Base-by-base conservation (phyloP, 1,139 yeast genomes). In the Kodamaea arcana region DNA sequence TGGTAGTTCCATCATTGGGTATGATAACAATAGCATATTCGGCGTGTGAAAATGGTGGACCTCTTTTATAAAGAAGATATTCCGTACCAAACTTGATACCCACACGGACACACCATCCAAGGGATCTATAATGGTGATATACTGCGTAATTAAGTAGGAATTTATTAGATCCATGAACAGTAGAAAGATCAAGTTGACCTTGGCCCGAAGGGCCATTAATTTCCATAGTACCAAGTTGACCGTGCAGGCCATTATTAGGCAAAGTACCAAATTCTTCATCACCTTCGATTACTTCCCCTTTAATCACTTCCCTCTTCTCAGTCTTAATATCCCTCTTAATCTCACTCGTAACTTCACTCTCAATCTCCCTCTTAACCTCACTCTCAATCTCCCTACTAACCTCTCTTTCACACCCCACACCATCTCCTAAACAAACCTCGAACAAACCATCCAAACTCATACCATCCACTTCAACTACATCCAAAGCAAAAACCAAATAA, bases 41-140 rank as follows among this genome's bases (percentile, higher is more conserved):
- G 0, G 98, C 97, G 55, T 92, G 99, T 31, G 83, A 77, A 54
- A 90, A 88, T 1, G 97, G 97, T 8, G 98, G 98, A 0, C 99
- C 99, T 38, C 92, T 69, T 37, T 82, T 78, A 56, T 92, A 92
- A 6, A 92, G 64, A 14, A 92, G 62, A 57, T 69, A 81, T 47
- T 90, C 95, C 15, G 86, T 75, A 2, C 97, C 96, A 58, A 92
- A 92, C 54, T 92, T 92, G 39, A 90, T 76, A 0, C 97, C 98
- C 1, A 90, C 77, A 40, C 95, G 70, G 2, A 82, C 94, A 65
- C 97, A 90, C 97, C 97, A 92, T 0, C 97, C 97, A 23, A 79
- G 70, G 0, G 96, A 79, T 35, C 95, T 70, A 58, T 80, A 90
- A 54, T 88, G 90, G 52, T 88, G 95, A 51, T 90, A 92, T 0